Evolutionary conservation across 2,329 filamentous ascomycete species (phyloP).

Genomic region (Talaromyces marneffei): DNA sequence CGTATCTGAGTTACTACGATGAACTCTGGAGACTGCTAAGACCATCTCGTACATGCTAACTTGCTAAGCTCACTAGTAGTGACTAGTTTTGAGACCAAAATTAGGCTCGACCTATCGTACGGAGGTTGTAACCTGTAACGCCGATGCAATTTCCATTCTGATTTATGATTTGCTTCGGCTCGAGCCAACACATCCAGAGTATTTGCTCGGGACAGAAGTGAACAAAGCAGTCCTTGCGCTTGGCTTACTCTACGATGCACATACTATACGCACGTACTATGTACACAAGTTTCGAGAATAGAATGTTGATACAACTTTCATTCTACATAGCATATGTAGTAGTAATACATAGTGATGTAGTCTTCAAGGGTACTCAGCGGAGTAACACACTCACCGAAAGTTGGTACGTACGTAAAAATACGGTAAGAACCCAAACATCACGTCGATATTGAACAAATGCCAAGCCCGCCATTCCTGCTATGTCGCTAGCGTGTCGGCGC

Average conservation of each 20-base stretch:
- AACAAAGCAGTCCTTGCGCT: no score
- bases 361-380: no score
- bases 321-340: no score
- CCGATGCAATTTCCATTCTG: neutral
- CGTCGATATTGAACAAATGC: no score
- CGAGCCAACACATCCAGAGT: no score
- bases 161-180: neutral
- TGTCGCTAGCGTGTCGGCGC: neutral
- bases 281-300: no score
- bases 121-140: neutral
- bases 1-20: neutral
- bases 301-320: no score
- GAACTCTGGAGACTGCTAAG: neutral
- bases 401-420: neutral
- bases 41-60: neutral
- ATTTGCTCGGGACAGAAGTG: no score
- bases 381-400: neutral
- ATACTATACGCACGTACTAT: no score
- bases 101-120: constrained; percentile 5
- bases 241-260: no score
- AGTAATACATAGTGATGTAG: no score
- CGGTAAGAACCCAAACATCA: neutral
- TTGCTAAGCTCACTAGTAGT: no score
- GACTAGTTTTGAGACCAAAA: constrained; percentile 1
- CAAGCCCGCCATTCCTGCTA: constrained; percentile 2